Evolutionary conservation across 805 yeast genomes (phyloP), one percentile per base, ranked within the genome.

Genomic region (Candida koratica): DNA sequence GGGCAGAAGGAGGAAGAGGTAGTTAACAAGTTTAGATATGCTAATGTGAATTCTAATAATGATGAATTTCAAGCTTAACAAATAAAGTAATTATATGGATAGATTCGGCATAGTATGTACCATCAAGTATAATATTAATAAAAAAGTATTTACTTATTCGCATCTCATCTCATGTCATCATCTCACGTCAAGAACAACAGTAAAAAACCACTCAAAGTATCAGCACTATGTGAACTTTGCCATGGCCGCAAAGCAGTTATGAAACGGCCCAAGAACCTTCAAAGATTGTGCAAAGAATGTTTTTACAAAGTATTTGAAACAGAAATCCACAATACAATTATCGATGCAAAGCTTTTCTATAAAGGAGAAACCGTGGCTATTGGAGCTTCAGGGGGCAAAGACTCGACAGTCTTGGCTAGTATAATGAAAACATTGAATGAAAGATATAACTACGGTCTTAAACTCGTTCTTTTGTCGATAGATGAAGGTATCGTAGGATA

Each of bases 331-430:
- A 75, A 87, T 49, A 90, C 98, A 2, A 90, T 93, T 30, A 65
- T 71, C 10, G 66, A 74, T 23, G 81, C 82, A 36, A 67, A 76
- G 1, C 70, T 93, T 32, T 93, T 93, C 51, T 57, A 76, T 16
- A 69, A 64, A 0, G 97, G 97, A 11, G 98, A 93, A 53, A 73
- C 65, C 17, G 89, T 93, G 2, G 98, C 97, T 12, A 89, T 93
- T 16, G 99, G 99, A 12, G 99, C 99, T 0, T 86, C 96, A 1
- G 99, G 99, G 17, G 99, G 99, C 36, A 93, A 93, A 52, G 99
- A 93, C 57, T 86, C 96, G 4, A 93, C 99, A 0, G 99, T 93
- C 1, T 63, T 93, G 19, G 98, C 97, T 0, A 78, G 89, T 30
- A 77, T 93, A 2, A 60, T 93, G 58, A 93, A 88, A 52, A 75